Percentiles rank a stretch among this genome's conserved stretches.
These are phyloP conservation scores for Cercophora newfieldiana DNA, from an alignment of 495 filamentous ascomycete species.

Conservation along the genomic window DNA sequence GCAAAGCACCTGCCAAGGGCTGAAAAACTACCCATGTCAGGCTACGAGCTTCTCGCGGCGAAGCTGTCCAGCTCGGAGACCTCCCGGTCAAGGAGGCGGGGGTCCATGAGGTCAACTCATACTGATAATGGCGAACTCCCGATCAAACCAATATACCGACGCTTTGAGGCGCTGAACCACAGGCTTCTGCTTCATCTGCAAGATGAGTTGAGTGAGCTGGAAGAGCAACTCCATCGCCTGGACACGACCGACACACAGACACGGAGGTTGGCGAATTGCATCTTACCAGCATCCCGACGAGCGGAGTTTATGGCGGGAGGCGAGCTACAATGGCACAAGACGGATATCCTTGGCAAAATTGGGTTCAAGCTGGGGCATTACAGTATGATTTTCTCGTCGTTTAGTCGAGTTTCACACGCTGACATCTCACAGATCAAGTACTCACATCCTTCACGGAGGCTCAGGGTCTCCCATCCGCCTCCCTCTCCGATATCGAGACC, in stretches of 20 bases:
- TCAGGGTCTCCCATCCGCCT: constrained; percentile 56
- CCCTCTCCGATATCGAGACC: constrained; percentile 55
- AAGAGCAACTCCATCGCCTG: constrained; percentile 69
- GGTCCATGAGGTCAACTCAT: neutral
- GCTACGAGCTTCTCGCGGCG: constrained; percentile 67
- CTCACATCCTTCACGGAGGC: constrained; percentile 66
- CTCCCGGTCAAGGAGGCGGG: constrained; percentile 14
- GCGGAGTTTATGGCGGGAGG: constrained; percentile 63
- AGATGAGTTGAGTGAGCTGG: constrained; percentile 79
- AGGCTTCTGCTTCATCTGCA: constrained; percentile 83
- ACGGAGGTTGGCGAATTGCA: constrained; percentile 53
- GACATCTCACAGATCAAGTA: constrained; percentile 58
- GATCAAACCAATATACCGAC: constrained; percentile 75
- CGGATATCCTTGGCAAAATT: constrained; percentile 68
- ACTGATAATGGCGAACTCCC: constrained; percentile 29
- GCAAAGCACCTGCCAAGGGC: constrained; percentile 34
- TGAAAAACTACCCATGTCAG: constrained; percentile 49
- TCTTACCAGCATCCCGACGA: constrained; percentile 64
- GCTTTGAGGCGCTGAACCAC: constrained; percentile 82
- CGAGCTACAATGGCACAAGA: constrained; percentile 71
- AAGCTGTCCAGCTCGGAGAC: constrained; percentile 46
- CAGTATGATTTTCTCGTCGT: constrained; percentile 58
- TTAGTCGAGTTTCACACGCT: too few relatives aligned
- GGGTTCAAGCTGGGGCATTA: constrained; percentile 80
- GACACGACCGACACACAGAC: constrained; percentile 72